Conservation (phyloP, 1,139 yeast species). For the Zhuliangozyma parablackwelliae region DNA sequence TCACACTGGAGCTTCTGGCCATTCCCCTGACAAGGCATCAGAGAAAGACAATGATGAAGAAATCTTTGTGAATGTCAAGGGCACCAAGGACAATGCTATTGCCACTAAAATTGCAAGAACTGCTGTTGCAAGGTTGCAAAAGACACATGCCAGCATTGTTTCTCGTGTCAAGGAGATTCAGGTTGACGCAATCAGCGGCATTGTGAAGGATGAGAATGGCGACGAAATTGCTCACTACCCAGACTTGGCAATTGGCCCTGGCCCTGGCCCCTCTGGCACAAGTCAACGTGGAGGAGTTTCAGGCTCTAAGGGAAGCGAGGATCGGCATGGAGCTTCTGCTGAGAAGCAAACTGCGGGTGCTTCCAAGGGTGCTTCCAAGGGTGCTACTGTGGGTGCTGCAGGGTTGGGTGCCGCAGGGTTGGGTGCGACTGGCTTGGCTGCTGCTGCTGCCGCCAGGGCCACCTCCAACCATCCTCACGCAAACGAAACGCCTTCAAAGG, state of each 20-base stretch:
- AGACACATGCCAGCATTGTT: constrained; percentile 22
- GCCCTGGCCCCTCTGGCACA: no score
- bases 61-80: constrained; percentile 26
- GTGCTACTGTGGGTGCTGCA: constrained; percentile 7
- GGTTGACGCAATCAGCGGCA: constrained; percentile 29
- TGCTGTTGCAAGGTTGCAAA: constrained; percentile 24
- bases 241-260: constrained; percentile 8
- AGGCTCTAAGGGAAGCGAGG: no score
- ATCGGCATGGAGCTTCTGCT: no score
- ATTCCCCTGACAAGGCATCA: no score
- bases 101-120: constrained; percentile 29
- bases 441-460: constrained; percentile 7
- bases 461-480: constrained; percentile 3
- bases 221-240: constrained; percentile 12
- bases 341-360: constrained; percentile 1
- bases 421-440: constrained; percentile 3
- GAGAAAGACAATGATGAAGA: constrained; percentile 10
- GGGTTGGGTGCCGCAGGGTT: no score
- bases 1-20: no score
- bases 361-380: constrained; percentile 7
- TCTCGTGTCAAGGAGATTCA: constrained; percentile 22
- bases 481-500: constrained; percentile 1
- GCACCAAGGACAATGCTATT: constrained; percentile 22
- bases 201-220: constrained; percentile 29
- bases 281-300: no score